Evolutionary conservation across 345 rosid genomes (phyloP).

Genomic region (Citrus maxima): DNA sequence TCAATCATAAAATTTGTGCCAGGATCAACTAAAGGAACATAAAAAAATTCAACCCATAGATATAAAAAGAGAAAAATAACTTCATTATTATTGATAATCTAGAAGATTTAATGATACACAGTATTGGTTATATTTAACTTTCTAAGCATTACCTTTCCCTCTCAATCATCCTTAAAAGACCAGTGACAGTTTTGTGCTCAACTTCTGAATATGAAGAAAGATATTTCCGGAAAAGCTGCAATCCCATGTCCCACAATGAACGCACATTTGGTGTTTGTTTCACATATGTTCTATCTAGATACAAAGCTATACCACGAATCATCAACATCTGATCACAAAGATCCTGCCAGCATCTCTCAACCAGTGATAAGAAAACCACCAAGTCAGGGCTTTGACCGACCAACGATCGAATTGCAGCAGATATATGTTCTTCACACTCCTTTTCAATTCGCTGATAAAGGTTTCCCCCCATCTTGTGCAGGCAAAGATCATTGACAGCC

Average conservation of each 20-base stretch:
- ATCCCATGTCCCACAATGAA: constrained; percentile 98
- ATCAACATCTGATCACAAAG: constrained; percentile 89
- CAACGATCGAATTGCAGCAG: constrained; percentile 70
- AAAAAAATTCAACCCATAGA: not conserved
- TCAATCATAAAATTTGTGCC: not conserved
- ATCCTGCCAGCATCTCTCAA: constrained; percentile 96
- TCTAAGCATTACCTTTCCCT: constrained; percentile 66
- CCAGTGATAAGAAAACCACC: constrained; percentile 83
- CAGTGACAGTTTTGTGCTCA: constrained; percentile 93
- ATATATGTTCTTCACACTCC: constrained; percentile 81
- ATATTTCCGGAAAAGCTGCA: constrained; percentile 90
- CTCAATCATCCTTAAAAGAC: constrained; percentile 91
- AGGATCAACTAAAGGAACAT: not conserved
- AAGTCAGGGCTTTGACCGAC: constrained; percentile 96
- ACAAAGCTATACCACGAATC: constrained; percentile 97
- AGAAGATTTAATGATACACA: not conserved
- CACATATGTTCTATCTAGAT: constrained; percentile 86
- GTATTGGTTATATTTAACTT: not conserved
- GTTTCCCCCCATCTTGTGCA: constrained; percentile 89
- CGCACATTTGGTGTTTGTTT: constrained; percentile 81
- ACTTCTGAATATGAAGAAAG: constrained; percentile 81
- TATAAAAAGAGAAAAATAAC: not conserved
- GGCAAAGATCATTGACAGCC: constrained; percentile 92
- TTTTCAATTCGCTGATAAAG: constrained; percentile 85
- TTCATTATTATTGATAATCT: not conserved